Conservation (phyloP, 176 grass and related monocot genomes). For the Puya raimondii region DNA sequence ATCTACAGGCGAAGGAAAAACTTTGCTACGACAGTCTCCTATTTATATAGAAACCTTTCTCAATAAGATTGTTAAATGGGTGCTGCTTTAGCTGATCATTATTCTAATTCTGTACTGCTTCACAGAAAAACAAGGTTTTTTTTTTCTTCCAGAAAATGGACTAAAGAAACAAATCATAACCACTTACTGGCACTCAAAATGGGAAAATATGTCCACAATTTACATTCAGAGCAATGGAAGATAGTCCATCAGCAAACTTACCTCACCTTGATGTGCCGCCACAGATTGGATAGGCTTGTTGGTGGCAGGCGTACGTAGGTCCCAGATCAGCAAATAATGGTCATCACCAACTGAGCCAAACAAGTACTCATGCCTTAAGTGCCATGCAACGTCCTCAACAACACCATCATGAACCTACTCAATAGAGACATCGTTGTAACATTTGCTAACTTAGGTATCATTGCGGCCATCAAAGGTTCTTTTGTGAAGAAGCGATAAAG, state of each 20-base stretch:
- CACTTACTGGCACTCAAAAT: neutral
- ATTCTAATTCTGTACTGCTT: no score
- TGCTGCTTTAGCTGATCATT: no score
- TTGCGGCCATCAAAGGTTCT: no score
- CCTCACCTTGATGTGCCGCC: constrained; percentile 87
- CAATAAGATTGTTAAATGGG: no score
- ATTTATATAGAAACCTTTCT: no score
- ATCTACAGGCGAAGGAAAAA: neutral
- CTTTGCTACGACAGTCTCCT: neutral
- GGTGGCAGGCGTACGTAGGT: constrained; percentile 38
- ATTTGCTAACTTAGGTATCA: neutral
- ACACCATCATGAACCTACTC: constrained; percentile 81
- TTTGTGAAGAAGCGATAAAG: no score
- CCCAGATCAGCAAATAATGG: constrained; percentile 75
- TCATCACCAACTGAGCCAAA: constrained; percentile 97
- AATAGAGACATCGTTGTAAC: constrained; percentile 24
- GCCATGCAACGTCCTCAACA: constrained; percentile 99
- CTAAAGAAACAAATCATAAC: no score
- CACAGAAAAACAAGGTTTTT: no score
- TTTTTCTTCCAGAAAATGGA: no score
- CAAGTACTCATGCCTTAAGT: constrained; percentile 80
- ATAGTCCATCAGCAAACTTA: constrained; percentile 25
- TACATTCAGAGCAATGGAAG: neutral
- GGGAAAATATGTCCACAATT: neutral
- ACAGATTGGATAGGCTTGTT: constrained; percentile 80